These are phyloP conservation scores for Boletus rubropictus DNA, from an alignment of 768 basidiomycete genomes.

Conservation along the genomic window DNA sequence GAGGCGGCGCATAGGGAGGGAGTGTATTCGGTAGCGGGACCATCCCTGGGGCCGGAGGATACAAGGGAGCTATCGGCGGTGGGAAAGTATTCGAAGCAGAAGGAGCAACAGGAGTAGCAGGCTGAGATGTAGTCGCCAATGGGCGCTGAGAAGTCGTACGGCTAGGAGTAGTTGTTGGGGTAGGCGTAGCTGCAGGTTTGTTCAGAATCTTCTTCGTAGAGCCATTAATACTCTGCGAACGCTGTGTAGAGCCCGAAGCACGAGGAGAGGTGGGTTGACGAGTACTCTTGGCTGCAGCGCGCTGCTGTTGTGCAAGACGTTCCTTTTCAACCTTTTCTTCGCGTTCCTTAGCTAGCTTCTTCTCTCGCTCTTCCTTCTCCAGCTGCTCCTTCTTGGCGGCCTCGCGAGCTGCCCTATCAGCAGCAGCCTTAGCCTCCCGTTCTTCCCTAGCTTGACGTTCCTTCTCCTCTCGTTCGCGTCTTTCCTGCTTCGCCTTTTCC, in stretches of 20 bases:
- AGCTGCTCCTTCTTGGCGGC: conserved; percentile 37
- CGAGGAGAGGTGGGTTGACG: conserved; percentile 51
- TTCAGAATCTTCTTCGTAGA: conserved; percentile 57
- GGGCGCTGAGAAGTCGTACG: conserved; percentile 36
- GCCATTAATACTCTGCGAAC: conserved; percentile 43
- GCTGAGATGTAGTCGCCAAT: conserved; percentile 37
- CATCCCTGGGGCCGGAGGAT: conserved; percentile 37
- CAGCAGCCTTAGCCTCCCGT: conserved; percentile 49
- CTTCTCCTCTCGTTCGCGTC: conserved; percentile 50
- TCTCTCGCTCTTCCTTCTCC: conserved; percentile 65
- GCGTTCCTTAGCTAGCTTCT: conserved; percentile 59
- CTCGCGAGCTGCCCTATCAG: conserved; percentile 43
- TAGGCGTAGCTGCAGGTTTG: conserved; percentile 37
- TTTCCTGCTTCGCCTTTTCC: conserved; percentile 48
- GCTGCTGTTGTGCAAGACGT: conserved; percentile 45
- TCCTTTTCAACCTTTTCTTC: conserved; percentile 51
- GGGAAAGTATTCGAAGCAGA: conserved; percentile 35
- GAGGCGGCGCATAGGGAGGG: conserved; percentile 51
- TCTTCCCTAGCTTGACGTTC: conserved; percentile 66
- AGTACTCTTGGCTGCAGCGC: conserved; percentile 40
- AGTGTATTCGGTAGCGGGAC: conserved; percentile 40
- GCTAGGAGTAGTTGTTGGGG: conserved; percentile 29
- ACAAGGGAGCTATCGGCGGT: conserved; percentile 46
- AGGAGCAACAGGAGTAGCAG: conserved; percentile 38
- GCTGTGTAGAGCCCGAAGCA: conserved; percentile 44